phyloP scores from a whole-genome alignment of 495 filamentous ascomycete species.

The Tetracladium setigerum region DNA sequence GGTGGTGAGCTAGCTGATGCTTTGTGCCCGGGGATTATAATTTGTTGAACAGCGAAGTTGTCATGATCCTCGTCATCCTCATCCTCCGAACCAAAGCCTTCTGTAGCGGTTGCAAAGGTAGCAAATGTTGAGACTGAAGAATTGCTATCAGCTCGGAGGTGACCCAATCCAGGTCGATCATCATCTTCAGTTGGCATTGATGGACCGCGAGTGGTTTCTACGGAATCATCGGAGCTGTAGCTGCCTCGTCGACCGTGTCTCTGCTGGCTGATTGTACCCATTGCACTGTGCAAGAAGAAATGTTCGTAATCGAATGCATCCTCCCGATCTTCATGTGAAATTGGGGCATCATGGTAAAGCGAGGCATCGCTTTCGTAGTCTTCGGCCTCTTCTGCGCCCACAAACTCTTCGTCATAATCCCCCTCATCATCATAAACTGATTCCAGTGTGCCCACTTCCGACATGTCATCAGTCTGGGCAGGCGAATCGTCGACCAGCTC shows the following conservation, averaged over 20 bases:
- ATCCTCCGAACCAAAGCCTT: conserved; percentile 40
- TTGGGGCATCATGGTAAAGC: conserved; percentile 47
- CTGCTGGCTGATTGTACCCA: conserved; percentile 58
- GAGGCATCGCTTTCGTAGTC: conserved; percentile 32
- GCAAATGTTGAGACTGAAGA: conserved; percentile 69
- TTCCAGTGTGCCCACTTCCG: not conserved
- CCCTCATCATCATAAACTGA: conserved; percentile 5
- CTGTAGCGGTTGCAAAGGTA: conserved; percentile 77
- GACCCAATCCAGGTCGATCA: conserved; percentile 20
- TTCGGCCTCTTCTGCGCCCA: conserved; percentile 17
- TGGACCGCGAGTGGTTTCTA: conserved; percentile 64
- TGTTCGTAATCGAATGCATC: conserved; percentile 98
- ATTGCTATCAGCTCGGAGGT: conserved; percentile 49
- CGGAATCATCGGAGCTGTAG: conserved; percentile 59
- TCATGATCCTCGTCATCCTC: conserved; percentile 31
- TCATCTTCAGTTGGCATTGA: not conserved
- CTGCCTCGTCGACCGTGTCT: conserved; percentile 39
- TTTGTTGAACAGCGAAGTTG: conserved; percentile 22
- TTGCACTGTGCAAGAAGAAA: conserved; percentile 85
- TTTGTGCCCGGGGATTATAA: conserved; percentile 29
- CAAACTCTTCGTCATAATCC: conserved; percentile 19
- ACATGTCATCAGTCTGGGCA: conserved; percentile 2
- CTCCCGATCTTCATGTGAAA: conserved; percentile 84
- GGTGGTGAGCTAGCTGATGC: conserved; percentile 26
- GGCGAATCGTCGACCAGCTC: conserved; percentile 2